Evolutionary conservation across 2,329 filamentous ascomycete species (phyloP), one percentile per base, ranked within the genome.

Genomic region (Apiospora arundinis): DNA sequence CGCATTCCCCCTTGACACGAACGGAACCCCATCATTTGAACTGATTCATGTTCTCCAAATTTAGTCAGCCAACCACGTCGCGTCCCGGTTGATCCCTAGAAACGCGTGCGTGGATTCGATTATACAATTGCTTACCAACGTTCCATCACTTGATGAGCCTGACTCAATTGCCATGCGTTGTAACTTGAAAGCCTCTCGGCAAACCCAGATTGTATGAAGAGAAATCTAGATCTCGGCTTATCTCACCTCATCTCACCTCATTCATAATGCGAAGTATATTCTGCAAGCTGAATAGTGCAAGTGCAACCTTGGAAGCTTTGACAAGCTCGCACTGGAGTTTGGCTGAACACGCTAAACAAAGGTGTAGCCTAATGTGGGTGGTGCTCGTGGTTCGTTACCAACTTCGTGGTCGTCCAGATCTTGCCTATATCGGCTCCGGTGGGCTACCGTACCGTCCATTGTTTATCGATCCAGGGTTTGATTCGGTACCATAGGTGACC

Each of bases 41-140:
- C 56, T 63, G 56, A 63, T 63, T 63, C 32, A 40, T n/a, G 56
- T 63, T 63, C 32, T 63, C 56, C 56, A 63, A 63, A 63, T 40
- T 63, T 63, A 40, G 56, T 21, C 56, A n/a, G 56, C 56, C 18
- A 63, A 63, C 28, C 56, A 63, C 32, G 32, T 63, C 56, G 56
- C 56, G 32, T 40, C 32, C 56, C 56, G 37, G 56, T 32, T 40
- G 18, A 12, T 63, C 40, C 21, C 32, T n/a, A n/a, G 28, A 40
- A 40, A 63, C 56, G 56, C 56, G 32, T 40, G 9, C 32, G 56
- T 63, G 56, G 56, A 63, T n/a, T 63, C 52, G 16, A 37, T 60
- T 16, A 8, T 12, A 37, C 16, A n/a, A 25, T 32, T 60, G 25
- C 28, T 21, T 60, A 18, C 37, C 25, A 7, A 28, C 12, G 52